Evolutionary conservation across 305 asterid genomes (phyloP), one percentile per base, ranked within the genome.

Genomic region (Solanum chacoense): DNA sequence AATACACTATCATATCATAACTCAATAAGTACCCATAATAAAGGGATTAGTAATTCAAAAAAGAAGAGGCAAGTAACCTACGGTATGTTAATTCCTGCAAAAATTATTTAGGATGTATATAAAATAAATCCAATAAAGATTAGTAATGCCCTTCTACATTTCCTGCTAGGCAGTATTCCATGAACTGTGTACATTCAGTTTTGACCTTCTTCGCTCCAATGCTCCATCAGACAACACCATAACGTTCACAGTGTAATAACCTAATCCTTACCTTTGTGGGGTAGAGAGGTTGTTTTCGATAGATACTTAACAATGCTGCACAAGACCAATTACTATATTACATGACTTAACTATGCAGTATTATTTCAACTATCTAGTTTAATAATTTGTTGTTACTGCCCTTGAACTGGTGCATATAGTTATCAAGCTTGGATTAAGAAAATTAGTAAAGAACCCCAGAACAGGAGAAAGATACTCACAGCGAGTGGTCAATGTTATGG

Each of bases 151-250:
- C 69, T 59, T 59, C 26, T 75, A 88, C 93, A 91, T 93, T 95
- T 92, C 93, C 94, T 59, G 88, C 89, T 71, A 89, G 91, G 93
- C 98, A 96, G 89, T 93, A 42, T 12, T 94, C 96, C 87, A 92
- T 92, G 91, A 96, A 96, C 38, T 94, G 94, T 65, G 94, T 94
- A 65, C 95, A 92, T 92, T 94, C 98, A 81, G 45, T 78, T 91
- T 55, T 55, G 67, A 55, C 24, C 92, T 92, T 96, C 90, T 93
- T 93, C 80, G 96, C 98, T 87, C 99, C 98, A 91, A 96, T 94
- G 94, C 99, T 95, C 94, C 93, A 91, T 18, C 65, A 55, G 67
- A 55, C 18, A 4, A 77, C 34, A 67, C 5, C 32, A 67, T 6
- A 67, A 67, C 32, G 8, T 26, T 11, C 32, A 26, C 8, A 67